phyloP scores from a whole-genome alignment of 2,329 filamentous ascomycete species.

The Fusarium nodosum region DNA sequence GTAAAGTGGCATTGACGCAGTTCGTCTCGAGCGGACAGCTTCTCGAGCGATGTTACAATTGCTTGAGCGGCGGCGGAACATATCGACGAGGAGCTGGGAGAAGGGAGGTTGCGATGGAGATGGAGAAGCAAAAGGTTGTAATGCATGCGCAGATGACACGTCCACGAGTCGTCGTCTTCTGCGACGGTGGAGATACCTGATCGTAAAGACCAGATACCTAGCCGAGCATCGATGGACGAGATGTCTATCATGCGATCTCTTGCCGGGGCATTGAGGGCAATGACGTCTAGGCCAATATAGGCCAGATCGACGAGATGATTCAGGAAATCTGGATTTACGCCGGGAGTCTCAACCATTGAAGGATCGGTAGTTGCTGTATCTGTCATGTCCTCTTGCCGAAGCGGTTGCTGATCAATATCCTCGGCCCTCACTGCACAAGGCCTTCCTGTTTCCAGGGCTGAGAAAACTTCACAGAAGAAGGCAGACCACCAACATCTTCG shows the following conservation, averaged over 20 bases:
- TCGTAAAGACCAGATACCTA: constrained; percentile 45
- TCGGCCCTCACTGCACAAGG: constrained; percentile 46
- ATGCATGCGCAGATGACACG: constrained; percentile 46
- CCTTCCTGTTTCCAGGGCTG: constrained; percentile 40
- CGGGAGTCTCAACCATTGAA: background rate
- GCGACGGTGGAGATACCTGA: constrained; percentile 46
- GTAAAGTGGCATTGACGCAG: constrained; percentile 47
- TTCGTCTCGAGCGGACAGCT: constrained; percentile 39
- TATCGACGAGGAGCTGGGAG: constrained; percentile 42
- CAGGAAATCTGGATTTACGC: constrained; percentile 37
- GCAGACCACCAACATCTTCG: constrained; percentile 47
- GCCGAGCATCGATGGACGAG: constrained; percentile 40
- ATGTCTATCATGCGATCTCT: constrained; percentile 40
- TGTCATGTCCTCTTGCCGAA: constrained; percentile 41
- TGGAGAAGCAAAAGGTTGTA: constrained; percentile 45
- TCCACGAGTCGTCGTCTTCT: constrained; percentile 41
- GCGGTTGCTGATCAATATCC: constrained; percentile 45
- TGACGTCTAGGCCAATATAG: constrained; percentile 44
- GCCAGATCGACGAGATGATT: constrained; percentile 46
- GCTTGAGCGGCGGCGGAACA: constrained; percentile 47
- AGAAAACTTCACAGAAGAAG: constrained; percentile 47
- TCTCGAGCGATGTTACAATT: constrained; percentile 44
- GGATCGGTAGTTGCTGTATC: constrained; percentile 25
- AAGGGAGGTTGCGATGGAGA: constrained; percentile 43
- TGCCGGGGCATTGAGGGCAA: constrained; percentile 40